Percentiles rank a stretch among this genome's conserved stretches.
These are phyloP conservation scores for Pythium monospermum DNA, from an alignment of 352 stramenopile species.

Conservation along the genomic window DNA sequence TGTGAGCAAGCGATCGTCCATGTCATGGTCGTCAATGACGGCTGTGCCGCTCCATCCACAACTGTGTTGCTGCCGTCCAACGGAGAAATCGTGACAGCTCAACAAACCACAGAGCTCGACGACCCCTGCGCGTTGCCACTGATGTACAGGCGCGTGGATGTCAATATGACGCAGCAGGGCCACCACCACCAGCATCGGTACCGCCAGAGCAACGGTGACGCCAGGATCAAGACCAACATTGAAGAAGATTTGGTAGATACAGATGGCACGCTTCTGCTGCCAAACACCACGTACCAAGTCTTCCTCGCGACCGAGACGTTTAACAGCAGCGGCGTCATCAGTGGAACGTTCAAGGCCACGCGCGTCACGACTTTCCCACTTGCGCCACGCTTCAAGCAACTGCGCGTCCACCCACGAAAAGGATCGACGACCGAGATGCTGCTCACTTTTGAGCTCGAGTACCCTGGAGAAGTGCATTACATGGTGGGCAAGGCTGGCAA, in stretches of 20 bases:
- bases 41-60: conserved; percentile 23
- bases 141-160: conserved; percentile 26
- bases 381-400: conserved; percentile 40
- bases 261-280: conserved; percentile 23
- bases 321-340: conserved; percentile 45
- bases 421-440: conserved; percentile 75
- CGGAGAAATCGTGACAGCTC: background rate
- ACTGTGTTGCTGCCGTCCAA: conserved; percentile 6
- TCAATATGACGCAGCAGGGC: conserved; percentile 16
- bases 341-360: conserved; percentile 31
- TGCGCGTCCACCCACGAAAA: conserved; percentile 43
- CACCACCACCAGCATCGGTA: conserved; percentile 10
- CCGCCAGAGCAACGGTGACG: too few relatives aligned
- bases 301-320: conserved; percentile 21
- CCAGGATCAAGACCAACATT: background rate
- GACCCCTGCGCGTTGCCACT: conserved; percentile 17
- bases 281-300: conserved; percentile 27
- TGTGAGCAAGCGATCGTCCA: conserved; percentile 50
- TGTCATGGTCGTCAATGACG: conserved; percentile 34
- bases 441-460: conserved; percentile 47
- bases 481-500: conserved; percentile 56
- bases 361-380: conserved; percentile 37
- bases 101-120: background rate
- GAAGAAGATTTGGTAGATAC: conserved; percentile 33
- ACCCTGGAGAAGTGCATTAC: conserved; percentile 68